A percentile compares a stretch with the other conserved stretches of the same genome.
Evolutionary conservation across 2,329 filamentous ascomycete species (phyloP).

Genomic region (Calonectria montana): DNA sequence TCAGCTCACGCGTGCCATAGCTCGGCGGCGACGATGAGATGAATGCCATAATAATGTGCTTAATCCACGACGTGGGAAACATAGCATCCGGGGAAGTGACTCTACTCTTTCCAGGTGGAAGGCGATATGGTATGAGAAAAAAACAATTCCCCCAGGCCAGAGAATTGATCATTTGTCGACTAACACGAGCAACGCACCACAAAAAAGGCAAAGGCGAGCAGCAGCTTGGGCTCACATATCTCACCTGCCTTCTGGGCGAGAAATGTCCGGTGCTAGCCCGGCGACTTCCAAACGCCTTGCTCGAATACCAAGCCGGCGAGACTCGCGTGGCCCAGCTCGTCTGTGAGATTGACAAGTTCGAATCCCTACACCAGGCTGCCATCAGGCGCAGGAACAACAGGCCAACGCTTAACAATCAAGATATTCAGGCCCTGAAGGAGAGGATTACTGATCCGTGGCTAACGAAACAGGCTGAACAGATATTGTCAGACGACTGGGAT

Average conservation of each 20-base stretch:
- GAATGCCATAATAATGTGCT: constrained; percentile 23
- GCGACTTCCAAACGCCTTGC: constrained; percentile 13
- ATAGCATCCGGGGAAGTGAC: constrained; percentile 25
- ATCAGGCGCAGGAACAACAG: constrained; percentile 9
- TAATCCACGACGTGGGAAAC: constrained; percentile 21
- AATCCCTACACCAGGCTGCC: constrained; percentile 21
- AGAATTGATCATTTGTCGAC: not conserved
- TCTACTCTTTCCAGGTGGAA: not conserved
- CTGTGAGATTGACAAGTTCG: constrained; percentile 17
- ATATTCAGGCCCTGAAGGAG: not conserved
- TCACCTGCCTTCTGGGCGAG: constrained; percentile 19
- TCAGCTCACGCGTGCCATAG: not conserved
- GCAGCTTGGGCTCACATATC: constrained; percentile 22
- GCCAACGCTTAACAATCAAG: not conserved
- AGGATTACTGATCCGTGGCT: constrained; percentile 24
- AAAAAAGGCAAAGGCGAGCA: constrained; percentile 20
- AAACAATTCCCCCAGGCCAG: not conserved
- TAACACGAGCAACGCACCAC: not conserved
- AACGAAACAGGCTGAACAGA: constrained; percentile 15
- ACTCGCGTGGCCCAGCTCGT: constrained; percentile 22
- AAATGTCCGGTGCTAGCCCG: constrained; percentile 14
- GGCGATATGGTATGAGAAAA: not conserved
- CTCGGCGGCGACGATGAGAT: constrained; percentile 18
- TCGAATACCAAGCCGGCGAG: constrained; percentile 21
- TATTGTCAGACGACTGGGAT: constrained; percentile 24